Conservation (phyloP, 305 asterid genomes). For the Rubia balearica region DNA sequence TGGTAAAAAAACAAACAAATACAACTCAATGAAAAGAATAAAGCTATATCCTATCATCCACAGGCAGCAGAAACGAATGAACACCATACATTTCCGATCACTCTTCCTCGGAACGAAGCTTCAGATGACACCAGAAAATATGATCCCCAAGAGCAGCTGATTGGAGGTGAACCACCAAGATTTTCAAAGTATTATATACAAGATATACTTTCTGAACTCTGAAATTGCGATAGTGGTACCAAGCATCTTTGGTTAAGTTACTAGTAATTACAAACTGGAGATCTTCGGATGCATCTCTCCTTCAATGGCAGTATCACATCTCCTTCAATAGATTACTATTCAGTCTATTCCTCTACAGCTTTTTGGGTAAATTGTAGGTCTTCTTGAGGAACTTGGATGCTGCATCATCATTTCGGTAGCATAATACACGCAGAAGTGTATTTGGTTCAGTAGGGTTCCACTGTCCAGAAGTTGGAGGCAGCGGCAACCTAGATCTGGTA, state of each 20-base stretch:
- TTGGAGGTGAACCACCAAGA: conserved; percentile 3
- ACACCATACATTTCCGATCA: neutral
- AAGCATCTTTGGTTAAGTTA: neutral
- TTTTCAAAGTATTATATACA: conserved; percentile 10
- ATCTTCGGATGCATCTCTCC: neutral
- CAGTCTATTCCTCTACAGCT: conserved; percentile 37
- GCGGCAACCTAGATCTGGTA: conserved; percentile 76
- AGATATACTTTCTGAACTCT: neutral
- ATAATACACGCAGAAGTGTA: conserved; percentile 74
- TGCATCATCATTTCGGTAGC: conserved; percentile 81
- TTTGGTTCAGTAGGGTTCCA: conserved; percentile 88
- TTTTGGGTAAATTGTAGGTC: conserved; percentile 84
- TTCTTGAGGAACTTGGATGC: conserved; percentile 92
- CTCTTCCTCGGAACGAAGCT: neutral
- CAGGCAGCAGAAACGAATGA: neutral
- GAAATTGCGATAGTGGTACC: conserved; percentile 2
- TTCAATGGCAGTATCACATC: neutral
- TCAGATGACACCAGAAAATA: neutral
- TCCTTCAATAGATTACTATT: neutral
- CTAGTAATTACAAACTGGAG: conserved; percentile 9
- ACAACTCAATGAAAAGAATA: neutral
- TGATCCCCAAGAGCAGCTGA: conserved; percentile 6
- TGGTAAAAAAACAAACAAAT: conserved; percentile 4
- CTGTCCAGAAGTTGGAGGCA: conserved; percentile 90
- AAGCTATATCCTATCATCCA: conserved; percentile 6